Evolutionary conservation across 371 early-diverging fungal genomes (phyloP), one percentile per base, ranked within the genome.

Genomic region (Haplosporangium sp.): DNA sequence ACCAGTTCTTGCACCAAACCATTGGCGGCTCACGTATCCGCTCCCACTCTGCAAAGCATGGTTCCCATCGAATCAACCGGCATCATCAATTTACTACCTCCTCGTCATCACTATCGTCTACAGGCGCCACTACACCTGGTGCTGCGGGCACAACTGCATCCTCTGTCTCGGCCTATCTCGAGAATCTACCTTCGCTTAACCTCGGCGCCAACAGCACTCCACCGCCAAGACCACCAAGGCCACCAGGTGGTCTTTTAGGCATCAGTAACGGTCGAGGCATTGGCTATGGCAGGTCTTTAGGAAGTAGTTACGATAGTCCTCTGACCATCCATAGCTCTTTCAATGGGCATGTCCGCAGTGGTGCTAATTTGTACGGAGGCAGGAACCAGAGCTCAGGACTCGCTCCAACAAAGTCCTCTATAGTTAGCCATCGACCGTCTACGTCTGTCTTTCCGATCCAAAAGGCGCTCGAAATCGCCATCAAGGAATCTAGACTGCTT

Each of bases 271-370:
- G 77, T 14, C 77, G 72, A 14, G 77, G 77, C 38, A 71, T 77
- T 29, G 77, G 77, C n/a, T 77, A 77, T 38, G 64, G 68, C 20
- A 52, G 77, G 43, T 43, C 60, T 12, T 59, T 77, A 0, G 77
- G 77, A 6, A 62, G 71, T 51, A 70, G 64, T 47, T 77, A 77
- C 29, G 77, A 77, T 53, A 77, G 77, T 47, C 77, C 77, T 1
- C 37, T 61, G 51, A 48, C 71, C 13, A 67, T 55, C 41, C 77
- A 71, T 47, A 64, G 57, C 9, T 77, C 77, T 8, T 77, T 77
- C 41, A 71, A 77, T 46, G 77, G 77, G 10, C 77, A 77, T 67
- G 72, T 77, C 50, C 71, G 77, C 61, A 77, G 77, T 48, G 77
- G 68, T 8, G 71, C 72, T 37, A 77, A 77, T 52, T 62, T 77